phyloP scores from a whole-genome alignment of 306 rosid species.

The Prunus salicina region DNA sequence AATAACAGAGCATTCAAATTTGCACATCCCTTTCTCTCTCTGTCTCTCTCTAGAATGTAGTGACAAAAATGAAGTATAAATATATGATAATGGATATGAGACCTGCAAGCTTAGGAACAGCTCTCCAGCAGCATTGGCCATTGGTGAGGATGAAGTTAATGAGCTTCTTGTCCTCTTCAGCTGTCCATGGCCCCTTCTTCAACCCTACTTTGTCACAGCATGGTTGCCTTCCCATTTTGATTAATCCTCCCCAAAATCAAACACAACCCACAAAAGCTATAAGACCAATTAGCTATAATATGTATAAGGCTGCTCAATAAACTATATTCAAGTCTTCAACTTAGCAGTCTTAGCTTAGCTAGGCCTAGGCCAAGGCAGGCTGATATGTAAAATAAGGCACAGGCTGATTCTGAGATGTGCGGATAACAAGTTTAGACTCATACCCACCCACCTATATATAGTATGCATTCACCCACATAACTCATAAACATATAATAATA shows the following conservation, averaged over 20 bases:
- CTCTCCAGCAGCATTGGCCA: conserved; percentile 98
- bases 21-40: neutral
- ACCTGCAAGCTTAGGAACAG: conserved; percentile 97
- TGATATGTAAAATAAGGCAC: neutral
- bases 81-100: neutral
- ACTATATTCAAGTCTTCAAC: neutral
- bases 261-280: neutral
- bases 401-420: conserved; percentile 10
- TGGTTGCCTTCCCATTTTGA: conserved; percentile 88
- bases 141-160: conserved; percentile 78
- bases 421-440: conserved; percentile 18
- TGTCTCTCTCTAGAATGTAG: neutral
- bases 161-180: conserved; percentile 91
- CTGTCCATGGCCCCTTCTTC: conserved; percentile 94
- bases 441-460: conserved; percentile 49
- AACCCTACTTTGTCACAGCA: conserved; percentile 98
- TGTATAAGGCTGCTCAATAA: neutral
- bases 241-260: neutral
- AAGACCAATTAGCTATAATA: neutral
- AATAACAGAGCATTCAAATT: conserved; percentile 6
- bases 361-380: neutral
- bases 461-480: neutral
- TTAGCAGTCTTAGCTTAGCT: neutral
- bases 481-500: neutral
- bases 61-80: neutral